phyloP scores from a whole-genome alignment of 2,329 filamentous ascomycete genomes.

The Zymoseptoria brevis region DNA sequence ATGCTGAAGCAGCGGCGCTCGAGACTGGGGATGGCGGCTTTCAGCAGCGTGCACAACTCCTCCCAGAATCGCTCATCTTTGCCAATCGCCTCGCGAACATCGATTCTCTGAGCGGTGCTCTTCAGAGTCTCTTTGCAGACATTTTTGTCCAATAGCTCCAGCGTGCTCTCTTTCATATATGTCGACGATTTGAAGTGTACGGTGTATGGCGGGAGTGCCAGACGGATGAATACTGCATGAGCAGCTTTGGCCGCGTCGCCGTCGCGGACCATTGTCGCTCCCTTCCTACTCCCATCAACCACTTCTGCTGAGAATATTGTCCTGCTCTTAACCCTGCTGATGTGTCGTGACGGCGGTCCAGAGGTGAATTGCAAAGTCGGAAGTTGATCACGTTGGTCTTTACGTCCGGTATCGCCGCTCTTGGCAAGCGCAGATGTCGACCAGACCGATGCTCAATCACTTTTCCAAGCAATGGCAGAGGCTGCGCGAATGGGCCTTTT shows the following conservation, averaged over 20 bases:
- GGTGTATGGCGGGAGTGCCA: constrained; percentile 41
- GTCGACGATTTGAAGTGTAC: constrained; percentile 54
- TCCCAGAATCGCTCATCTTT: constrained; percentile 51
- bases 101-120: constrained; percentile 48
- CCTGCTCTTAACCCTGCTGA: not conserved
- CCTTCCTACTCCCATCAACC: not conserved
- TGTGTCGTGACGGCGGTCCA: not conserved
- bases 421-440: not conserved
- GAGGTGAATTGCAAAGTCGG: not conserved
- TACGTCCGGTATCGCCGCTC: not conserved
- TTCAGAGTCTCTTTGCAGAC: constrained; percentile 54
- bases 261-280: constrained; percentile 13
- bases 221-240: constrained; percentile 38
- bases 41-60: constrained; percentile 50
- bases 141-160: constrained; percentile 48
- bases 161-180: constrained; percentile 51
- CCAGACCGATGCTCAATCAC: too few species aligned
- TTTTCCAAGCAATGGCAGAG: not conserved
- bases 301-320: not conserved
- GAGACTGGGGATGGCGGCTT: constrained; percentile 52
- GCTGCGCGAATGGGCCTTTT: too few species aligned
- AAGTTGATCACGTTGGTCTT: not conserved
- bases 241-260: constrained; percentile 24
- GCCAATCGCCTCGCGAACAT: constrained; percentile 48
- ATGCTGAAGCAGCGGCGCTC: constrained; percentile 55